Percentiles rank a stretch among this genome's conserved stretches.
Evolutionary conservation across 2,329 filamentous ascomycete species (phyloP).

Genomic region (Ustilaginoidea virens): DNA sequence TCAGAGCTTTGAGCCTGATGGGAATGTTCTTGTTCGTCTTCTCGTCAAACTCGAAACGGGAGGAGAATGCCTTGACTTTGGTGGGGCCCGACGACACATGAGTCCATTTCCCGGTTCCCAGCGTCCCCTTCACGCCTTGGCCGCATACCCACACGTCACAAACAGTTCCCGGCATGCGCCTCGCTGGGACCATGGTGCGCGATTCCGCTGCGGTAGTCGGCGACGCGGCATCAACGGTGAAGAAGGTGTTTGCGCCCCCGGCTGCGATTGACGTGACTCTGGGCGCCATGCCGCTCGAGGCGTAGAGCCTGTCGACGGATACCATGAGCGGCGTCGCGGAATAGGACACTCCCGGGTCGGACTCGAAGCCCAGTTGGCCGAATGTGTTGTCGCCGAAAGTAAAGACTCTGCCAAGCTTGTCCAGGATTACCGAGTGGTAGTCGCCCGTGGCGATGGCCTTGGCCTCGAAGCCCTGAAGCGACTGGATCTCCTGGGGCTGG

Average conservation of each 20-base stretch:
- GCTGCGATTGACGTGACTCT: conserved; percentile 67
- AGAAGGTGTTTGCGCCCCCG: conserved; percentile 75
- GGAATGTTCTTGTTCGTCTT: conserved; percentile 48
- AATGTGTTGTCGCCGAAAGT: conserved; percentile 81
- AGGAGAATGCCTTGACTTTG: conserved; percentile 72
- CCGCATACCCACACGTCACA: conserved; percentile 76
- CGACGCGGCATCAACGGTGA: conserved; percentile 65
- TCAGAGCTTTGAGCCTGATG: conserved; percentile 60
- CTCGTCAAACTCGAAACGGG: conserved; percentile 80
- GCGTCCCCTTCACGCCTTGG: conserved; percentile 65
- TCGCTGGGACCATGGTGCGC: conserved; percentile 14
- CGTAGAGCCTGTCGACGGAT: conserved; percentile 58
- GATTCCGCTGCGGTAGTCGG: conserved; percentile 11
- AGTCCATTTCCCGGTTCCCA: conserved; percentile 81
- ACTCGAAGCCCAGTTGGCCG: conserved; percentile 81
- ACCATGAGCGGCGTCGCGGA: conserved; percentile 58
- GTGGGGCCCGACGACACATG: conserved; percentile 65
- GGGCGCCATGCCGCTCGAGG: conserved; percentile 43
- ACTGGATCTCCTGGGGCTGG: conserved; percentile 62
- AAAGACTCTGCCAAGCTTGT: conserved; percentile 63
- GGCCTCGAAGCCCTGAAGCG: conserved; percentile 55
- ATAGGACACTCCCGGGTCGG: conserved; percentile 41
- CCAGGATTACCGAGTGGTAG: conserved; percentile 67
- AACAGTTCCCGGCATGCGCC: conserved; percentile 15
- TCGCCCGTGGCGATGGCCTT: conserved; percentile 69